A percentile compares a stretch with the other conserved stretches of the same genome.
These are phyloP conservation scores for Rhodotorula sp. DNA, from an alignment of 1,284 basidiomycete genomes.

Conservation along the genomic window DNA sequence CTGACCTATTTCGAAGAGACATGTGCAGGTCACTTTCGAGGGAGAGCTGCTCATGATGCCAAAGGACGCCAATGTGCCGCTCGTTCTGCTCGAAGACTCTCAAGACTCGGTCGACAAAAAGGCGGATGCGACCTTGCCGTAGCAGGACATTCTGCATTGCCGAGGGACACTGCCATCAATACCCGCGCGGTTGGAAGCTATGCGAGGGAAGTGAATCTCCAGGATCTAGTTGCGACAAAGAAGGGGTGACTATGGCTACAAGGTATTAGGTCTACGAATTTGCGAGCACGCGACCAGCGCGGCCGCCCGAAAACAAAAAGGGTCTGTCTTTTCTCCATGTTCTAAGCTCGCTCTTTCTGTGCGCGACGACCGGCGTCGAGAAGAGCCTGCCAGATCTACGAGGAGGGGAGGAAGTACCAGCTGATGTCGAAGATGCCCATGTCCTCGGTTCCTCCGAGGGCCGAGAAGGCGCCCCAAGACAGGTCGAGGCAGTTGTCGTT, in stretches of 20 bases:
- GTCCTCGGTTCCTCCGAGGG: conserved; percentile 13
- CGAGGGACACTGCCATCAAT: not conserved
- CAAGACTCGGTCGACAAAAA: not conserved
- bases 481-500: conserved; percentile 18
- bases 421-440: conserved; percentile 18
- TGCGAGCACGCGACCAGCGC: not conserved
- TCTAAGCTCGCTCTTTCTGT: too few relatives aligned
- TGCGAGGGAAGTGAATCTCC: not conserved
- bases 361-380: not conserved
- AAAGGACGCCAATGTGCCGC: conserved; percentile 26
- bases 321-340: too few relatives aligned
- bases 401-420: conserved; percentile 17
- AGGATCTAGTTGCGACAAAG: not conserved
- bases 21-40: conserved; percentile 25
- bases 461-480: conserved; percentile 13
- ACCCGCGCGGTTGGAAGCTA: not conserved
- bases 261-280: not conserved
- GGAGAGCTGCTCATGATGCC: conserved; percentile 41
- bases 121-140: conserved; percentile 11
- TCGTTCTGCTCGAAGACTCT: conserved; percentile 18
- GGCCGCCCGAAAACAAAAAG: too few relatives aligned
- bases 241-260: not conserved
- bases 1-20: too few relatives aligned
- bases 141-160: too few relatives aligned
- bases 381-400: not conserved